Conservation (phyloP, 306 rosid species). For the Spatholobus suberectus region DNA sequence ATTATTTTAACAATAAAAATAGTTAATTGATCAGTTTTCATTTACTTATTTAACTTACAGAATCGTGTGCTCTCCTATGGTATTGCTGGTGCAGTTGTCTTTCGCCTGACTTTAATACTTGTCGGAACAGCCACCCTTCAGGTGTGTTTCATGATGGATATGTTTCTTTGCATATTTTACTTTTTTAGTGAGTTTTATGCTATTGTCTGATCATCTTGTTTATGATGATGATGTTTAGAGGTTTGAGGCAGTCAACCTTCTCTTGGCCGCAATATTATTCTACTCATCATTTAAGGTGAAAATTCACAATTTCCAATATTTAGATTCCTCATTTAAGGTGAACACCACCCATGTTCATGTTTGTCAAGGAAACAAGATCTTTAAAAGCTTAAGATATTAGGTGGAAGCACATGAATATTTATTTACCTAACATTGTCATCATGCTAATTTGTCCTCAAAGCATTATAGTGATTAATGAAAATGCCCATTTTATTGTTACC, state of each 20-base stretch:
- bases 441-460: neutral
- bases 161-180: slow-evolving; percentile 22
- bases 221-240: slow-evolving; percentile 57
- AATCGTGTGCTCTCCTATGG: slow-evolving; percentile 94
- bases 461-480: neutral
- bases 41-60: slow-evolving; percentile 52
- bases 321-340: slow-evolving; percentile 12
- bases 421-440: neutral
- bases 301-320: slow-evolving; percentile 23
- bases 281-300: slow-evolving; percentile 88
- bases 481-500: slow-evolving; percentile 32
- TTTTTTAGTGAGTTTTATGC: neutral
- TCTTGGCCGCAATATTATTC: slow-evolving; percentile 79
- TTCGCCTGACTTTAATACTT: slow-evolving; percentile 76
- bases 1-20: neutral
- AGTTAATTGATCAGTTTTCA: slow-evolving; percentile 31
- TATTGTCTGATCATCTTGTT: slow-evolving; percentile 29
- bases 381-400: slow-evolving; percentile 6
- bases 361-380: slow-evolving; percentile 31
- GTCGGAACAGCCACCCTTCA: slow-evolving; percentile 87
- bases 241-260: slow-evolving; percentile 88
- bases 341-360: slow-evolving; percentile 8
- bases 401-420: neutral
- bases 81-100: slow-evolving; percentile 86
- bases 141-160: slow-evolving; percentile 52